Conservation (phyloP, 192 early-diverging fungal species). For the Phlyctochytrium planicorne region DNA sequence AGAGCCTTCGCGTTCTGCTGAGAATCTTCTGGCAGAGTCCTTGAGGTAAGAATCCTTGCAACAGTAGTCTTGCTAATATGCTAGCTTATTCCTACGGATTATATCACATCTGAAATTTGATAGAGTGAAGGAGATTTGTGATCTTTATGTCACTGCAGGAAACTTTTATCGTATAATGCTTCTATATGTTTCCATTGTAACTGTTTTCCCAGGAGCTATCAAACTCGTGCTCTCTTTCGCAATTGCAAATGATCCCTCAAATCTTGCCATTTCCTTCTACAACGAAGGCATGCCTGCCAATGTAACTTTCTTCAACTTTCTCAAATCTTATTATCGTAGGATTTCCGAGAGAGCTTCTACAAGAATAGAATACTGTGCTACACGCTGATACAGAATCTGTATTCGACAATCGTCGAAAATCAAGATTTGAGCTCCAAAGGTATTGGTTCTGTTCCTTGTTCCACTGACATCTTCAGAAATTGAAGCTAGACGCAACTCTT, state of each 20-base stretch:
- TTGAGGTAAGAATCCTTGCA: conserved; percentile 10
- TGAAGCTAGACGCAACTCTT: not conserved
- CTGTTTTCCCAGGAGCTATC: conserved; percentile 14
- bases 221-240: conserved; percentile 19
- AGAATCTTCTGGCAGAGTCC: conserved; percentile 13
- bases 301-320: conserved; percentile 5
- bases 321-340: conserved; percentile 7
- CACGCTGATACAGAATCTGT: conserved; percentile 14
- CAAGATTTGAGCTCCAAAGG: not conserved
- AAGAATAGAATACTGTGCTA: conserved; percentile 17
- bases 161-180: not conserved
- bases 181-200: conserved; percentile 1
- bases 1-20: not conserved
- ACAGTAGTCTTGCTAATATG: not conserved
- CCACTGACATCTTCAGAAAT: not conserved
- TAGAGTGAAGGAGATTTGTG: conserved; percentile 14
- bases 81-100: conserved; percentile 21
- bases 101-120: conserved; percentile 11
- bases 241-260: conserved; percentile 12
- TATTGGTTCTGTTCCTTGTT: not conserved
- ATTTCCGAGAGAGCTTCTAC: conserved; percentile 18
- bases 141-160: not conserved
- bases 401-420: not conserved
- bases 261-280: conserved; percentile 20
- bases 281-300: conserved; percentile 17